Base-by-base conservation (phyloP, 306 rosid species). In the Corylus heterophylla region DNA sequence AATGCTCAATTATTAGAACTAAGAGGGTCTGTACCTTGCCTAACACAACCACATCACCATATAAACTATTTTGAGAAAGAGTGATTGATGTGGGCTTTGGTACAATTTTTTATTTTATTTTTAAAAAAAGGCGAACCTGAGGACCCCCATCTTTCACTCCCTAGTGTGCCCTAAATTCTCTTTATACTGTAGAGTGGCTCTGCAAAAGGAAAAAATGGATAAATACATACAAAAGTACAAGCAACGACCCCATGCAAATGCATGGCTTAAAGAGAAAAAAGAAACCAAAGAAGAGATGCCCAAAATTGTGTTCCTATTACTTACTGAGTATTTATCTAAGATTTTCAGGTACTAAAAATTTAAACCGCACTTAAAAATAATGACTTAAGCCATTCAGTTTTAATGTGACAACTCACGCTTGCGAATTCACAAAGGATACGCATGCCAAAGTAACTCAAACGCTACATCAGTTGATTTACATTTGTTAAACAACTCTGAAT, bases 181-280 rank as follows among this genome's bases (percentile, higher is more conserved):
- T 59, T 78, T 78, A 79, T 7, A 75, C 78, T 77, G 91, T 75
- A 79, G 89, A 80, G n/a, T 83, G 85, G 79, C 81, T 89, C 96
- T 93, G 90, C 76, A 84, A 76, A 76, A 62, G 14, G 69, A 42
- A 64, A 51, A 54, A 62, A 42, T 51, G 50, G 27, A 42, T 76
- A 74, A 85, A 81, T 78, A 79, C n/a, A 47, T 27, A 22, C 51
- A 44, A 76, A 63, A 63, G 20, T 31, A 14, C 69, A 25, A 12
- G 69, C 69, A 63, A 63, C 31, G 69, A 31, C 16, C 14, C 20
- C 39, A 35, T 12, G 45, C 45, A 13, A 63, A 29, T 63, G 69
- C 69, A 13, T 17, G 29, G 69, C 44, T 63, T 31, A 63, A 63
- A 63, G 20, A 63, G 45, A 35, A 12, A 7, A 16, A 35, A 31